These are phyloP conservation scores for Nyctanthes arbortristis DNA, from an alignment of 257 asterid genomes.

Conservation along the genomic window DNA sequence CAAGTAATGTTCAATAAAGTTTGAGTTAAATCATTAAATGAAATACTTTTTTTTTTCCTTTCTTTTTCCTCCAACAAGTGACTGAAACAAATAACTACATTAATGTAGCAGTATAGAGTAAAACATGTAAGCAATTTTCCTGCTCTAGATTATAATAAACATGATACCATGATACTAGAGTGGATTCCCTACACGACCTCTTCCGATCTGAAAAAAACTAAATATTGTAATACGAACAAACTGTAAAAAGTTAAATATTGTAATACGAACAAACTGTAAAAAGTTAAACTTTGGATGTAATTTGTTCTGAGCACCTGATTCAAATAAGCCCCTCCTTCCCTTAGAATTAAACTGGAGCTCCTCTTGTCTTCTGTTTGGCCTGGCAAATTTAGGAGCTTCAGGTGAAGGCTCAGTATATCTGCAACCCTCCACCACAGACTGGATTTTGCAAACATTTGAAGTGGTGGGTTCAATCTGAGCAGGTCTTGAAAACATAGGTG, in stretches of 20 bases:
- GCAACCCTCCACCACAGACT: constrained; percentile 32
- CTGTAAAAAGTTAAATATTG: too few species aligned
- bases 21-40: too few species aligned
- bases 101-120: too few species aligned
- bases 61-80: too few species aligned
- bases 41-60: too few species aligned
- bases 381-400: constrained; percentile 53
- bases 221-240: background rate
- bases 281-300: background rate
- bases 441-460: constrained; percentile 27
- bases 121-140: too few species aligned
- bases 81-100: too few species aligned
- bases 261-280: background rate
- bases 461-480: constrained; percentile 25
- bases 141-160: too few species aligned
- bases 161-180: too few species aligned
- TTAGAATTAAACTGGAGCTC: constrained; percentile 22
- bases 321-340: constrained; percentile 27
- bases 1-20: background rate
- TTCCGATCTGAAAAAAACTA: too few species aligned
- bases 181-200: too few species aligned
- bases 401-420: constrained; percentile 27
- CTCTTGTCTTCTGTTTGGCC: constrained; percentile 40
- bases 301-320: constrained; percentile 39
- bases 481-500: constrained; percentile 68